Conservation (phyloP, 2,329 filamentous ascomycete genomes). For the Zasmidium citrigriseum region DNA sequence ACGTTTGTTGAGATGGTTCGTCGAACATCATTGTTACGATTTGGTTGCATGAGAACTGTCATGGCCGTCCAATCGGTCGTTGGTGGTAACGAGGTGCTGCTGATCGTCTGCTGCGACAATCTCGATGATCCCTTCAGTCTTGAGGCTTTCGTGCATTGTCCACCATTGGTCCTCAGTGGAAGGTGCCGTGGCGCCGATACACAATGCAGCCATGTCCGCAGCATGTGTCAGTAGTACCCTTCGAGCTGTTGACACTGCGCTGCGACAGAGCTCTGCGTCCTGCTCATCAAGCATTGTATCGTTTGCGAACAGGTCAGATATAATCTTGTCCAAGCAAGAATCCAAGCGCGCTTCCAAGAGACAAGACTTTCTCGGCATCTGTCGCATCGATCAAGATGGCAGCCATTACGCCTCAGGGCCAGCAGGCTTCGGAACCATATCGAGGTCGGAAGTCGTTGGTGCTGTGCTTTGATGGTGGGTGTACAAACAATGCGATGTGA, state of each 20-base stretch:
- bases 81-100: background rate
- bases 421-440: background rate
- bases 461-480: constrained; percentile 6
- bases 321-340: background rate
- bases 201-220: background rate
- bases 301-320: background rate
- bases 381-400: background rate
- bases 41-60: background rate
- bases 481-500: background rate
- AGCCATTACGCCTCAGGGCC: background rate
- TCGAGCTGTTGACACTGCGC: background rate
- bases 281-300: background rate
- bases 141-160: background rate
- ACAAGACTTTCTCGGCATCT: background rate
- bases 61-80: background rate
- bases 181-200: background rate
- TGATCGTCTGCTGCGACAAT: background rate
- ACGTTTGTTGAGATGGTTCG: background rate
- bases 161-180: no score
- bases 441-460: constrained; percentile 4
- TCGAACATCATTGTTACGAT: background rate
- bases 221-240: background rate
- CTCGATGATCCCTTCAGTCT: background rate
- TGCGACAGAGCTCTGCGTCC: background rate
- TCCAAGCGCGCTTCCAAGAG: background rate